Base-by-base conservation (phyloP, 257 asterid genomes). In the Mitragyna speciosa region DNA sequence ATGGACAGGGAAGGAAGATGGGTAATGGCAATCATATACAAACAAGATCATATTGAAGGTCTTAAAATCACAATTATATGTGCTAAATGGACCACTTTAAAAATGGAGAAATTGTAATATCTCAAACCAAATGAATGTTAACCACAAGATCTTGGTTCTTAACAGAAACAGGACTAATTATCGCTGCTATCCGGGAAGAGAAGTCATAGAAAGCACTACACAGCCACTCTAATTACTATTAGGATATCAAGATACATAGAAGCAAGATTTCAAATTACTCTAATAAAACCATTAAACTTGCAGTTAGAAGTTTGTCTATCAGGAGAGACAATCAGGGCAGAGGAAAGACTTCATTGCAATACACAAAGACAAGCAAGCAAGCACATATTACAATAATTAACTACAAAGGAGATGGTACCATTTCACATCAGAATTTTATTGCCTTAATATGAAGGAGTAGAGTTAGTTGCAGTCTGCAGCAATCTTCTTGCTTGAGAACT, bases 311-410 rank as follows among this genome's bases (percentile, higher is more conserved):
- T 12, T 24, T 41, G 17, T 30, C 22, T 63, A 47, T 39, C 24
- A 31, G 48, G 10, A 65, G 80, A 64, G 31, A 75, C 70, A 31
- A 75, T 17, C 59, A 63, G 76, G 49, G 79, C 64, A 30, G 31
- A 56, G 75, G 69, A 85, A 70, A 61, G 59, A 74, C 80, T 45
- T 56, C 78, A 48, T 64, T 63, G 54, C 73, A 26, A 63, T 12
- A 54, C 72, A 64, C 64, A 75, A 45, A 78, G 49, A 83, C 56
- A 66, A 43, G 64, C 83, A 79, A 77, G 84, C 77, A 84, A 49
- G 72, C 75, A 75, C 43, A 78, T 47, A 49, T 41, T 75, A 79
- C 84, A 84, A 39, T 65, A 80, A 31, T 75, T 30, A 75, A 80
- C 79, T 61, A 65, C 12, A 54, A 59, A 49, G 72, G 70, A 80